Conservation (phyloP, 148 eudicot species). For the Vaccinium vitisidaea region DNA sequence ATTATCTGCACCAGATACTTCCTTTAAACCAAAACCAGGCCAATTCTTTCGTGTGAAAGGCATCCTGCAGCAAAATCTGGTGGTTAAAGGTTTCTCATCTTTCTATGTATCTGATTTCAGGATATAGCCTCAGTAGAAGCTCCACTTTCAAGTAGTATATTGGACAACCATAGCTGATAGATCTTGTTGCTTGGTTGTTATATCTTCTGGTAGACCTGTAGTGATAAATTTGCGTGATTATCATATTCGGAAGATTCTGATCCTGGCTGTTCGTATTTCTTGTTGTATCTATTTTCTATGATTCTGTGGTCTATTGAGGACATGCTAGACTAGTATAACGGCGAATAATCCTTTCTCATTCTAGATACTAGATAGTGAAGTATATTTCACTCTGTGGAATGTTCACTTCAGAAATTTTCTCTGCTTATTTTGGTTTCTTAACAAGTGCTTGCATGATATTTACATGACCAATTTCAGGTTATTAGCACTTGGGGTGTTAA, state of each 20-base stretch:
- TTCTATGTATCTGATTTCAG: background rate
- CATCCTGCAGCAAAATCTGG: background rate
- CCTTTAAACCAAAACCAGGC: background rate
- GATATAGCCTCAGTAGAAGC: background rate
- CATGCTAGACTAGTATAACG: background rate
- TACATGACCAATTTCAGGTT: conserved; percentile 38
- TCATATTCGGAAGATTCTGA: background rate
- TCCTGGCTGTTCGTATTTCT: background rate
- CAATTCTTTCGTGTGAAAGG: background rate
- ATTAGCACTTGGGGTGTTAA: conserved; percentile 88
- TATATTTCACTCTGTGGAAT: background rate
- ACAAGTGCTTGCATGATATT: conserved; percentile 7
- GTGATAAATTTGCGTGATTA: background rate
- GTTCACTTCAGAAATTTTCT: background rate
- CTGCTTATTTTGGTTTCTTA: background rate
- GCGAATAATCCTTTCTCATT: background rate
- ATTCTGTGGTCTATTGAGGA: background rate
- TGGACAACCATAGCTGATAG: background rate
- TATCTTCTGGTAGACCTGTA: background rate
- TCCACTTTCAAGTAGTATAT: background rate
- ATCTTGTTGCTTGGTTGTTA: conserved; percentile 7
- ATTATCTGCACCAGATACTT: conserved; percentile 1
- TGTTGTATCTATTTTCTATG: background rate
- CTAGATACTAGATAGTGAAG: background rate
- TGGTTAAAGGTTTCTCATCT: background rate